A percentile compares a stretch with the other conserved stretches of the same genome.
Evolutionary conservation across 2,329 filamentous ascomycete species (phyloP).

Genomic region (Colletotrichum cordylinicola): DNA sequence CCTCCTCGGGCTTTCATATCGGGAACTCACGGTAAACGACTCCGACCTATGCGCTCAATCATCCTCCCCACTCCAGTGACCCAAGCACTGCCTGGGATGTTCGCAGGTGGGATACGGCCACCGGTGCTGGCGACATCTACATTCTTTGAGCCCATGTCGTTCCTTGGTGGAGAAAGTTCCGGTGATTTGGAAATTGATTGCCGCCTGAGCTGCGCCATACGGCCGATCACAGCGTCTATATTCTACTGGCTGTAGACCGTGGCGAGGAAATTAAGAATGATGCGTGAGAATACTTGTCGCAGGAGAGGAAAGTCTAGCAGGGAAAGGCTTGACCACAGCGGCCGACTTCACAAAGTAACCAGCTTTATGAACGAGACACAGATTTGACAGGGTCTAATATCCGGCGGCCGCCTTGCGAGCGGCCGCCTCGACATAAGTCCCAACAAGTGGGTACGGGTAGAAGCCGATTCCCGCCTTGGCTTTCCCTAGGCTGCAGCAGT

Average conservation of each 20-base stretch:
- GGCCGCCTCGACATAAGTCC: neutral
- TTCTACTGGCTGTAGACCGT: neutral
- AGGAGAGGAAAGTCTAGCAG: neutral
- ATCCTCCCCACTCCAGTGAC: neutral
- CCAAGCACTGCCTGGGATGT: neutral
- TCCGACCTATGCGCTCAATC: neutral
- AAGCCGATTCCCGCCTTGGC: neutral
- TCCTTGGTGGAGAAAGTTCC: neutral
- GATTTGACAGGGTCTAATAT: neutral
- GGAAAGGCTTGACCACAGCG: neutral
- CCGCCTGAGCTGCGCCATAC: neutral
- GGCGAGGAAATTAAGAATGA: neutral
- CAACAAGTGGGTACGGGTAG: neutral
- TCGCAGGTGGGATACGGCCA: neutral
- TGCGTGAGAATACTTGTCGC: neutral
- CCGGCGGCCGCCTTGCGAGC: neutral
- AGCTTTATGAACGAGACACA: neutral
- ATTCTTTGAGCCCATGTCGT: neutral
- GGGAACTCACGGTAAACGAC: neutral
- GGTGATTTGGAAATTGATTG: neutral
- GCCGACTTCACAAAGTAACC: neutral
- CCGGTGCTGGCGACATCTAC: neutral
- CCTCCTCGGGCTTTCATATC: neutral
- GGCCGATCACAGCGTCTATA: neutral
- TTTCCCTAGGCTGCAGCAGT: neutral